Conservation (phyloP, 805 yeast species). For the Torulaspora microellipsoides region DNA sequence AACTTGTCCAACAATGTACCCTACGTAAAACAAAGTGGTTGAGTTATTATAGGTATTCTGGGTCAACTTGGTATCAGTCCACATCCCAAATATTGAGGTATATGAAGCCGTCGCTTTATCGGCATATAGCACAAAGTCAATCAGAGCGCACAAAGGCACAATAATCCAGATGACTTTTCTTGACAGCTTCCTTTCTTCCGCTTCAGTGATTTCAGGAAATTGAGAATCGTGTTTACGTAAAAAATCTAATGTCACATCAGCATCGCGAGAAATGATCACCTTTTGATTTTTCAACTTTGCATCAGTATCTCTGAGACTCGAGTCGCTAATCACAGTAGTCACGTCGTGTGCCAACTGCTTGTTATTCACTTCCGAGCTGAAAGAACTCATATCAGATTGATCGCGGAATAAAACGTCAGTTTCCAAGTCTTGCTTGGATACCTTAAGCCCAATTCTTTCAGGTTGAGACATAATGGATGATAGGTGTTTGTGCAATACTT, state of each 20-base stretch:
- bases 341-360: constrained; percentile 1
- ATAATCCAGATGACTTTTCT: constrained; percentile 38
- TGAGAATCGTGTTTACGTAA: constrained; percentile 33
- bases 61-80: constrained; percentile 41
- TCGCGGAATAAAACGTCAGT: neutral
- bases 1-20: constrained; percentile 46
- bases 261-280: constrained; percentile 34
- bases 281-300: constrained; percentile 12
- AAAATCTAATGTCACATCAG: constrained; percentile 40
- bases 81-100: constrained; percentile 45
- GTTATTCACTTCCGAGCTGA: neutral
- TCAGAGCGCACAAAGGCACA: constrained; percentile 37
- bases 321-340: neutral
- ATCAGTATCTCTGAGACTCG: neutral
- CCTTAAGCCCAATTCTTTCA: neutral
- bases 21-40: constrained; percentile 49
- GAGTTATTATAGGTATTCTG: constrained; percentile 44
- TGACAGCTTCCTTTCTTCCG: constrained; percentile 38
- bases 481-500: no score
- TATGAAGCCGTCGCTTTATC: constrained; percentile 51
- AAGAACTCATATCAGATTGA: neutral
- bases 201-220: constrained; percentile 40
- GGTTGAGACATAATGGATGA: neutral
- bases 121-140: constrained; percentile 42
- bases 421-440: neutral